Conservation (phyloP, 148 eudicot species). For the Tetragonia tetragonoides region DNA sequence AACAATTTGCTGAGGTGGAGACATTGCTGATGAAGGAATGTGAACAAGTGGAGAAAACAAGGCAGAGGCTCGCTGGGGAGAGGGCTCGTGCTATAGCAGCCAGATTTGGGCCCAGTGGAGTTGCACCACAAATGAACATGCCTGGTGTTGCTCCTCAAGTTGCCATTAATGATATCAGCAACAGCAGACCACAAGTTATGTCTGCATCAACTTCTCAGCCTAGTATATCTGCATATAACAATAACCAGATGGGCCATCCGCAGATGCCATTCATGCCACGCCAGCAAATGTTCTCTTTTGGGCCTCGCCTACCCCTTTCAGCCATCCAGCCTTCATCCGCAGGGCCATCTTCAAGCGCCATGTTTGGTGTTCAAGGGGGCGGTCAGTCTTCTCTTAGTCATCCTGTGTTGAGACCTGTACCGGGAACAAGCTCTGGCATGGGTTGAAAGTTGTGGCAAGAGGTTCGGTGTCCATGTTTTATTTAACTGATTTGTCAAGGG, state of each 20-base stretch:
- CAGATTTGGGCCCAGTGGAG: slow-evolving; percentile 56
- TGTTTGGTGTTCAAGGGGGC: slow-evolving; percentile 52
- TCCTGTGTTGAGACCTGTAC: slow-evolving; percentile 58
- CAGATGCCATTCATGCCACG: slow-evolving; percentile 63
- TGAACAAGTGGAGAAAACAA: slow-evolving; percentile 81
- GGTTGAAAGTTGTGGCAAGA: slow-evolving; percentile 40
- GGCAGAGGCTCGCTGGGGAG: slow-evolving; percentile 78
- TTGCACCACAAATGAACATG: slow-evolving; percentile 30
- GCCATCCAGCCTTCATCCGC: slow-evolving; percentile 74
- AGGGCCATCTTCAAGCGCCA: slow-evolving; percentile 39
- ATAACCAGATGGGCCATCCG: slow-evolving; percentile 55
- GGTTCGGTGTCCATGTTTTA: neutral
- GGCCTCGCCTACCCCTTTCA: slow-evolving; percentile 75
- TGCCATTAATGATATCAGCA: slow-evolving; percentile 40
- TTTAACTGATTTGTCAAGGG: neutral
- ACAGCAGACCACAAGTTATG: slow-evolving; percentile 47
- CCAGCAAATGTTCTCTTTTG: slow-evolving; percentile 72
- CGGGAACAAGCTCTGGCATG: slow-evolving; percentile 66
- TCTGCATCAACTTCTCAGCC: slow-evolving; percentile 59
- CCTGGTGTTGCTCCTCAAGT: slow-evolving; percentile 33
- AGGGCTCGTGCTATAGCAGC: slow-evolving; percentile 54
- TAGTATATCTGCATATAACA: slow-evolving; percentile 49
- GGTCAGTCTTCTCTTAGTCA: slow-evolving; percentile 57
- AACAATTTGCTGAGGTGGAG: slow-evolving; percentile 96
- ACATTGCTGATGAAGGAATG: slow-evolving; percentile 91